Evolutionary conservation across 1,284 basidiomycete species (phyloP), one percentile per base, ranked within the genome.

Genomic region (Sparassis latifolia): DNA sequence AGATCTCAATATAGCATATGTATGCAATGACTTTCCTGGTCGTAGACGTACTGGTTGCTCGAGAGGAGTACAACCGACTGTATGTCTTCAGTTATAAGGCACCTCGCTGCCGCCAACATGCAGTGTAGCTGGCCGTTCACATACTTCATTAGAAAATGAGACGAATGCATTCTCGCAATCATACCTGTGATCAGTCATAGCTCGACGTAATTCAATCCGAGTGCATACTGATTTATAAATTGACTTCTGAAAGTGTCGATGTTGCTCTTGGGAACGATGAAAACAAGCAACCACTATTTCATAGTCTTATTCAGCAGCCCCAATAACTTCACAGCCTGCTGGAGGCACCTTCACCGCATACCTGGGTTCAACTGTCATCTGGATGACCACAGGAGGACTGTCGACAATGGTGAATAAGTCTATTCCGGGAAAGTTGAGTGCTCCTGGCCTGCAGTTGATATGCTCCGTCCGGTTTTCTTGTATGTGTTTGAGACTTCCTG

Each of bases 171-270:
- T 41, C 56, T 53, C 38, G 66, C 66, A 52, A 71, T 64, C 2
- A 66, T 67, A 3, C 55, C 63, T 30, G 12, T 7, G 35, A 37
- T 37, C 12, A 37, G 35, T 6, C 35, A 37, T 7, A 7, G 35
- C 6, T 37, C 12, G 7, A 37, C 7, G 12, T 6, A 7, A 12
- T 6, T 37, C 6, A 12, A 37, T 37, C 7, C 12, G 7, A 37
- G 35, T 30, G 40, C 0, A 0, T 32, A 59, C 66, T 9, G 45
- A 68, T 66, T 59, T 0, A 69, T 72, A 67, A 74, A 70, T 59
- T 71, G 69, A 12, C 64, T 65, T 1, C 66, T 63, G 61, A 68
- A 69, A 3, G 73, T 74, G 1, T 67, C 67, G 1, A 66, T 62
- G 52, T 68, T 71, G 57, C 72, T 69, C 47, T 20, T 20, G 20